Base-by-base conservation (phyloP, 768 basidiomycete genomes). In the Boletus sp. region DNA sequence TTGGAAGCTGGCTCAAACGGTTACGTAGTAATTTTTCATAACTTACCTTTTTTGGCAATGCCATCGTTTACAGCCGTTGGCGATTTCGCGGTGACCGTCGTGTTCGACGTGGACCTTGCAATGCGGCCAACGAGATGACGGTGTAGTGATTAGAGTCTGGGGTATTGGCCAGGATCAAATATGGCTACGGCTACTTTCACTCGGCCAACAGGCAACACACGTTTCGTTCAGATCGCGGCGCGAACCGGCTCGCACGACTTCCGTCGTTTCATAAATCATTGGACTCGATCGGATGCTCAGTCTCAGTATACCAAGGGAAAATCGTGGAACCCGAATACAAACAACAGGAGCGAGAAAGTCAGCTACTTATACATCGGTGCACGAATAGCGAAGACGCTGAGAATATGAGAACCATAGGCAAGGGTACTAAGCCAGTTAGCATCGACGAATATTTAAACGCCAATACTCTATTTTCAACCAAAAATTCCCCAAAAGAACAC, bases 31-130 rank as follows among this genome's bases (percentile, higher is more conserved):
- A 44, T 50, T 45, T 51, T 24, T 24, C 24, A 24, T 24, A n/a
- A n/a, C 51, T 36, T 53, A 20, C 65, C 58, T 20, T 40, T 64
- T 67, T 61, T 36, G 63, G 62, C 2, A 61, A 51, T 37, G 17
- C 8, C n/a, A 40, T 29, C 18, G 17, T 14, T 10, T 18, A 32
- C 46, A 7, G 37, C 32, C 37, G 12, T 8, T 14, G 8, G 42
- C 8, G 42, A 4, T 3, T 44, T 44, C 11, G 11, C 20, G 10
- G 17, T 12, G 41, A 24, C 24, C 24, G 24, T 24, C 24, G 24
- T n/a, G n/a, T n/a, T n/a, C n/a, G n/a, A n/a, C n/a, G n/a, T 24
- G 24, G 24, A 24, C 24, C 24, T 15, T 15, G 35, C 28, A 32
- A 14, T 6, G 47, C n/a, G n/a, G n/a, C 6, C 30, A 17, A 14